Conservation (phyloP, 2,329 filamentous ascomycete species). For the Cladophialophora yegresii region DNA sequence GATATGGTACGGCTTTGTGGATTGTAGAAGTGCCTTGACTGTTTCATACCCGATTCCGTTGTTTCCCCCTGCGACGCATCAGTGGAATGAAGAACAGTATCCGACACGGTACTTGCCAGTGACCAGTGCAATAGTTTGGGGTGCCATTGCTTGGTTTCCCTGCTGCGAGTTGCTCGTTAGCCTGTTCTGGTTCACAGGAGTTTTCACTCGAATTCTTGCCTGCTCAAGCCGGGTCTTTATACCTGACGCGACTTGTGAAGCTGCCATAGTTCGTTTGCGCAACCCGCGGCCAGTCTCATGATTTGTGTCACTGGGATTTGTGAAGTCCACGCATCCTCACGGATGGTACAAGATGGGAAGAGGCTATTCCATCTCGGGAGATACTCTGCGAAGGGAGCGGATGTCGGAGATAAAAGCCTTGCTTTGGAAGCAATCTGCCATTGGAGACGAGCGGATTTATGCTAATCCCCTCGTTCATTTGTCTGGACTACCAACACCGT, state of each 20-base stretch:
- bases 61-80: slow-evolving; percentile 35
- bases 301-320: background rate
- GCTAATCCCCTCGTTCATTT: background rate
- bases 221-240: background rate
- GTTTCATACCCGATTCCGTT: slow-evolving; percentile 38
- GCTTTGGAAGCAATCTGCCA: background rate
- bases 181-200: background rate
- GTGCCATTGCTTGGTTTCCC: slow-evolving; percentile 4
- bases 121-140: slow-evolving; percentile 9
- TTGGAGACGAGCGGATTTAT: background rate
- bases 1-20: slow-evolving; percentile 35
- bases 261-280: background rate
- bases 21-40: slow-evolving; percentile 33
- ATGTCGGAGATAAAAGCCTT: background rate
- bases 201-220: background rate
- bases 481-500: background rate
- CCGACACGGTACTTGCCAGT: slow-evolving; percentile 17
- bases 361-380: slow-evolving; percentile 9
- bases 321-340: background rate
- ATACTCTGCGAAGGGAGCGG: slow-evolving; percentile 5
- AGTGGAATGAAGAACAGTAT: background rate
- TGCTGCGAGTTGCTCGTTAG: background rate
- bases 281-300: too few species aligned
- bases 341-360: background rate
- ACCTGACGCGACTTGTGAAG: background rate